Evolutionary conservation across 306 rosid species (phyloP).

Genomic region (Quercus dentata): DNA sequence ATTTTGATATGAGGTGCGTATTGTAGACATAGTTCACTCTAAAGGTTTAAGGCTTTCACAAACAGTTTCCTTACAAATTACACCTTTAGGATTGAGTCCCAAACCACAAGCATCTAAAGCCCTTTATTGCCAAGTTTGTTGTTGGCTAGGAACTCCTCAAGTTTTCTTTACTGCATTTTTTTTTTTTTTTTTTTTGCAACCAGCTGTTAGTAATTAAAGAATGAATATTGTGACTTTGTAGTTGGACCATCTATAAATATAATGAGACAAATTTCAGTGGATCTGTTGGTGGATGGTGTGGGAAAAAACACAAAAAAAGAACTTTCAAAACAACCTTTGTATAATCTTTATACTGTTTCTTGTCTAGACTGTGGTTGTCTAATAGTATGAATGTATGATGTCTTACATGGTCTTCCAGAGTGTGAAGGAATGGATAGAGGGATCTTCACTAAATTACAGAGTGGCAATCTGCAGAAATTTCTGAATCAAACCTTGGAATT

Average conservation of each 20-base stretch:
- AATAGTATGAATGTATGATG: neutral
- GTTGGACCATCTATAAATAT: neutral
- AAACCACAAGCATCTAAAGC: neutral
- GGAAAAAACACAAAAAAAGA: neutral
- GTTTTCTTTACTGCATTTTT: neutral
- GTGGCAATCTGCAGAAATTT: conserved; percentile 40
- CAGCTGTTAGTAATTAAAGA: no score
- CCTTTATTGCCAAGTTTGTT: neutral
- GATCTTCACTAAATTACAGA: conserved; percentile 28
- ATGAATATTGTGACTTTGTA: neutral
- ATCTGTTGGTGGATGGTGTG: neutral
- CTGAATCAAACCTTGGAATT: conserved; percentile 41
- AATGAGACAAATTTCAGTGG: neutral
- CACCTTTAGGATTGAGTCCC: neutral
- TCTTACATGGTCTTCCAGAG: conserved; percentile 25
- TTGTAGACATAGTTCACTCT: neutral
- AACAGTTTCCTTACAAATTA: neutral
- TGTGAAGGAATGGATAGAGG: conserved; percentile 33
- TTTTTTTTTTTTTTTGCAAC: neutral
- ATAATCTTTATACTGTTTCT: neutral
- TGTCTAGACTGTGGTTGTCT: neutral
- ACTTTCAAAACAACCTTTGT: neutral
- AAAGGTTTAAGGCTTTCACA: neutral
- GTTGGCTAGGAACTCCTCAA: neutral
- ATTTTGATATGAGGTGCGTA: neutral